Evolutionary conservation across 805 yeast species (phyloP).

Genomic region (Danielia reshetovae): DNA sequence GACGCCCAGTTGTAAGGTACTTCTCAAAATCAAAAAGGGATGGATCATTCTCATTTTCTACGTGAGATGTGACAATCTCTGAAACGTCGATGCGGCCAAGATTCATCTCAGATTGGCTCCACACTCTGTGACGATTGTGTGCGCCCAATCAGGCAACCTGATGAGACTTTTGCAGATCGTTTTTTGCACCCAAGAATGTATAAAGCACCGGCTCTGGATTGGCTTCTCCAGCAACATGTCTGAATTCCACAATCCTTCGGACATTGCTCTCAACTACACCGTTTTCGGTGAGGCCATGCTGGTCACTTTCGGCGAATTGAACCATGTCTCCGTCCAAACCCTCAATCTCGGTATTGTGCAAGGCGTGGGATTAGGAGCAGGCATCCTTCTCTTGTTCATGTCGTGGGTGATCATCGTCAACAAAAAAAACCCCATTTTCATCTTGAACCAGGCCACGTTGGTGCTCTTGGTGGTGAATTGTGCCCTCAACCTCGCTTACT

Average conservation of each 20-base stretch:
- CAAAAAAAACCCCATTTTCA: slow-evolving; percentile 63
- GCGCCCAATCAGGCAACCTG: neutral
- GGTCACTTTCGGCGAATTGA: slow-evolving; percentile 10
- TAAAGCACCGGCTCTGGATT: no score
- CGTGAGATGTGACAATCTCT: no score
- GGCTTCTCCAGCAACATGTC: no score
- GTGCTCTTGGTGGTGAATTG: slow-evolving; percentile 56
- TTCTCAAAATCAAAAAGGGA: no score
- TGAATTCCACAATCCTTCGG: no score
- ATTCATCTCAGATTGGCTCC: no score
- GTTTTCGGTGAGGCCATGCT: slow-evolving; percentile 5
- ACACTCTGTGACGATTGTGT: neutral
- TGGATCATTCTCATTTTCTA: no score
- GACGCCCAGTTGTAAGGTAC: no score
- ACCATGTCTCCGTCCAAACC: slow-evolving; percentile 3
- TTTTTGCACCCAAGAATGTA: slow-evolving; percentile 1
- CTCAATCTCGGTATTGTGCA: slow-evolving; percentile 8
- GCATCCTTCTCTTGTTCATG: slow-evolving; percentile 11
- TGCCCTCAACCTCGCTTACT: slow-evolving; percentile 51
- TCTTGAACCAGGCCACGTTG: slow-evolving; percentile 64
- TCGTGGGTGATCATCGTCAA: slow-evolving; percentile 30
- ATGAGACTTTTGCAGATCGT: no score
- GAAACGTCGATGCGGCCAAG: no score
- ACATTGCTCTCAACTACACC: slow-evolving; percentile 10
- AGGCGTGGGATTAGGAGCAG: slow-evolving; percentile 15